Percentiles rank a stretch among this genome's conserved stretches.
These are phyloP conservation scores for Benincasa hispida DNA, from an alignment of 306 rosid genomes.

Conservation along the genomic window DNA sequence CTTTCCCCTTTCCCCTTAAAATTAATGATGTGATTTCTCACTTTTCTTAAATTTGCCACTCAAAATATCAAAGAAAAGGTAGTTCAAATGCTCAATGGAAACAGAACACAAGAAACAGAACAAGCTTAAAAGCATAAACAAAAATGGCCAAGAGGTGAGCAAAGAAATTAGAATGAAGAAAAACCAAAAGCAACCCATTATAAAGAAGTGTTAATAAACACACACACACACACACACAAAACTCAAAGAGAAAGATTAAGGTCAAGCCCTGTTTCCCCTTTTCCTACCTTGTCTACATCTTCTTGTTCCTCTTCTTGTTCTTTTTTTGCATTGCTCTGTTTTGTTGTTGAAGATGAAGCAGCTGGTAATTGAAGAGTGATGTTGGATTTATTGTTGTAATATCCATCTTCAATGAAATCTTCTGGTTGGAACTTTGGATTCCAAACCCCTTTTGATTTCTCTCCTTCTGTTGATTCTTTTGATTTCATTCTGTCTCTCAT, in stretches of 20 bases:
- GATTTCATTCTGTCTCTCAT: conserved; percentile 22
- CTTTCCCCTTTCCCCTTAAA: too few species aligned
- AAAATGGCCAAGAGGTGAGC: neutral
- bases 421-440: conserved; percentile 56
- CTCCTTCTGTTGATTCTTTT: neutral
- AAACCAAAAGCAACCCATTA: neutral
- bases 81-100: neutral
- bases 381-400: neutral
- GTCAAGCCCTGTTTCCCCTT: neutral
- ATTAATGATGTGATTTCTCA: neutral
- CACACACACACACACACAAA: neutral
- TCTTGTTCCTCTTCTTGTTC: neutral
- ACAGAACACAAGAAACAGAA: neutral
- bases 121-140: neutral
- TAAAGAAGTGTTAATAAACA: neutral
- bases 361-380: neutral
- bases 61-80: neutral
- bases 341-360: neutral
- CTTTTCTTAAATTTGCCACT: neutral
- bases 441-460: conserved; percentile 31
- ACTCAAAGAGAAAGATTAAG: conserved; percentile 4
- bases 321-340: neutral
- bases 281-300: conserved; percentile 3
- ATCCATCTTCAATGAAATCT: conserved; percentile 36
- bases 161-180: neutral